phyloP scores from a whole-genome alignment of 441 rosid species.

The Adansonia gregorii region DNA sequence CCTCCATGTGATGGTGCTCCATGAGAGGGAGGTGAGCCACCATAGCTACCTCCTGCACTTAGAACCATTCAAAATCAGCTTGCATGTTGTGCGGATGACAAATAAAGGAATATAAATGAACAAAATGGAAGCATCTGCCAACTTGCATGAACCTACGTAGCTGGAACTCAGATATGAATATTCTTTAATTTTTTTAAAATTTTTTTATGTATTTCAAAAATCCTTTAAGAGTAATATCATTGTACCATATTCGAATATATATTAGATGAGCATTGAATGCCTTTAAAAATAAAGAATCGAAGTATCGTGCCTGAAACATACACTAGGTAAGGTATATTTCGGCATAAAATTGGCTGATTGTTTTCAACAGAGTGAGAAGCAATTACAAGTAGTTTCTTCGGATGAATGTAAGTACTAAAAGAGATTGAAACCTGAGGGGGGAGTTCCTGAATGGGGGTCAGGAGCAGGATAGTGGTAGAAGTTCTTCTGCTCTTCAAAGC shows the following conservation, averaged over 20 bases:
- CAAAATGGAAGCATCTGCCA: neutral
- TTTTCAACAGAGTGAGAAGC: too few species aligned
- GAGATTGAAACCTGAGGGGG: constrained; percentile 45
- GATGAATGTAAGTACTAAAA: neutral
- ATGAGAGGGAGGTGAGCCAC: constrained; percentile 26
- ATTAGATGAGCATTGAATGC: too few species aligned
- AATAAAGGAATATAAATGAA: neutral
- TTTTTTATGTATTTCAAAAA: too few species aligned
- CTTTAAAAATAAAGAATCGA: too few species aligned
- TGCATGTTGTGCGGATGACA: neutral
- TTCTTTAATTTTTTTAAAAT: too few species aligned
- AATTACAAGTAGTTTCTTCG: too few species aligned
- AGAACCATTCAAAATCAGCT: neutral
- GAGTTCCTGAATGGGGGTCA: constrained; percentile 49
- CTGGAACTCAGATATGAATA: too few species aligned
- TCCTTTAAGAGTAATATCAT: too few species aligned
- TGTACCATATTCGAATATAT: too few species aligned
- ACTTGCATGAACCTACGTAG: neutral
- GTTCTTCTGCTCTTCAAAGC: constrained; percentile 53
- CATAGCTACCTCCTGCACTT: constrained; percentile 32
- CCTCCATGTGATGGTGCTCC: constrained; percentile 25
- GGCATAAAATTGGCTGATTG: too few species aligned
- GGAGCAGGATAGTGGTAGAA: constrained; percentile 56
- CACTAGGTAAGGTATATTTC: too few species aligned
- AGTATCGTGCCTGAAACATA: too few species aligned